A percentile compares a stretch with the other conserved stretches of the same genome.
These are phyloP conservation scores for Candida palmyrensis DNA, from an alignment of 805 yeast genomes.

Conservation along the genomic window DNA sequence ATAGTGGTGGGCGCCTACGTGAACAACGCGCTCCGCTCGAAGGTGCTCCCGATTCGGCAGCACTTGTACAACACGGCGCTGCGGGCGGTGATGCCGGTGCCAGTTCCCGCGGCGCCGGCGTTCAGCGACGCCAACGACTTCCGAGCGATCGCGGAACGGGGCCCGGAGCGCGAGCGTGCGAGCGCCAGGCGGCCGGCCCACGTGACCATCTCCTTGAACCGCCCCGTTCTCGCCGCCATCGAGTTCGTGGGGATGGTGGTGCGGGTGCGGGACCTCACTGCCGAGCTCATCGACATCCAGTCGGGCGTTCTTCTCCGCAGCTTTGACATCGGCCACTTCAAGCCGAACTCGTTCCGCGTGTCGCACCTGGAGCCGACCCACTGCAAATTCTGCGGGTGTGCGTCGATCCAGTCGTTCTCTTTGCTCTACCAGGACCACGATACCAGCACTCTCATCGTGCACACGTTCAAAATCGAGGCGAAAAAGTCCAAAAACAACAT, in stretches of 20 bases:
- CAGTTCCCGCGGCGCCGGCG: conserved; percentile 6
- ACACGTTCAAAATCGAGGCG: conserved; percentile 60
- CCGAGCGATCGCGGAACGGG: conserved; percentile 4
- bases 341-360: conserved; percentile 56
- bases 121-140: conserved; percentile 12
- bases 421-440: conserved; percentile 64
- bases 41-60: conserved; percentile 45
- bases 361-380: conserved; percentile 84
- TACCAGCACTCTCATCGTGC: conserved; percentile 56
- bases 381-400: conserved; percentile 89
- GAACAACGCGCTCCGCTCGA: conserved; percentile 62
- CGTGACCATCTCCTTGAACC: conserved; percentile 16
- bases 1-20: conserved; percentile 58
- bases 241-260: conserved; percentile 74
- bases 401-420: conserved; percentile 68
- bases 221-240: conserved; percentile 45
- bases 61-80: conserved; percentile 36
- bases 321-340: conserved; percentile 58
- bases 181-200: not conserved
- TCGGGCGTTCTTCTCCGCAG: conserved; percentile 66
- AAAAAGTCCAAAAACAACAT: conserved; percentile 74
- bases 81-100: conserved; percentile 7
- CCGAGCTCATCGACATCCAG: conserved; percentile 72
- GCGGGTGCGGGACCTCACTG: conserved; percentile 48
- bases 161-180: not conserved